A percentile compares a stretch with the other conserved stretches of the same genome.
Conservation (phyloP, 2,329 filamentous ascomycete species). For the Rhinocladiella mackenziei region DNA sequence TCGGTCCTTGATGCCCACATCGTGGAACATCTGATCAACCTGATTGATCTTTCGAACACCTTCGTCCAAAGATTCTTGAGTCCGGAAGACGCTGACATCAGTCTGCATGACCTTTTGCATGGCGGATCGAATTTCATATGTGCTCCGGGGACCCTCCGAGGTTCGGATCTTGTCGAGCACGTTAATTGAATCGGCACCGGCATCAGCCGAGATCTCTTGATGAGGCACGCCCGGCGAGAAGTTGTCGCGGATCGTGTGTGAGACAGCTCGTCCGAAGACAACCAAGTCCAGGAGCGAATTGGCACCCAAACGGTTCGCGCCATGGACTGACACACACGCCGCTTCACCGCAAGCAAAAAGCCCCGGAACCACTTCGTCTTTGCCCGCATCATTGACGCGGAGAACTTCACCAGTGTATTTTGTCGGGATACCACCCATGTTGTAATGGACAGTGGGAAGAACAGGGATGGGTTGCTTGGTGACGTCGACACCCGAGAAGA, state of each 20-base stretch:
- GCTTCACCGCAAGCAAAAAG: conserved; percentile 96
- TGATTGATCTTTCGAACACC: conserved; percentile 76
- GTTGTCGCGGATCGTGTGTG: conserved; percentile 94
- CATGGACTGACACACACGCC: conserved; percentile 95
- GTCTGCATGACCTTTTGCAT: conserved; percentile 97
- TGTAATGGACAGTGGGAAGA: conserved; percentile 96
- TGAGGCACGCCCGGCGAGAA: conserved; percentile 78
- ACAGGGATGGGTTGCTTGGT: conserved; percentile 96
- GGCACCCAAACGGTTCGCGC: conserved; percentile 94
- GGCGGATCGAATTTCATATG: conserved; percentile 71
- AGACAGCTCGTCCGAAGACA: conserved; percentile 95
- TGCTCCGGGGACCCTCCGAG: conserved; percentile 71
- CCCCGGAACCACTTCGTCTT: conserved; percentile 90
- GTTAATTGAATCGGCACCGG: conserved; percentile 67
- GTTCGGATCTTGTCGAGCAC: conserved; percentile 72
- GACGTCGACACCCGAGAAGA: conserved; percentile 96
- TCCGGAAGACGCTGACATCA: conserved; percentile 88
- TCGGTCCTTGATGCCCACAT: conserved; percentile 86
- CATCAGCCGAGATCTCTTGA: conserved; percentile 75
- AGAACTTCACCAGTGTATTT: conserved; percentile 96
- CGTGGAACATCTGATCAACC: conserved; percentile 67
- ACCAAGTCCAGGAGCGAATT: conserved; percentile 97
- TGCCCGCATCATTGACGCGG: conserved; percentile 76
- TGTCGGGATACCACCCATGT: conserved; percentile 99
- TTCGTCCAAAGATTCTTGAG: conserved; percentile 75